These are phyloP conservation scores for Leccinum arenicola DNA, from an alignment of 768 basidiomycete genomes.

Conservation along the genomic window DNA sequence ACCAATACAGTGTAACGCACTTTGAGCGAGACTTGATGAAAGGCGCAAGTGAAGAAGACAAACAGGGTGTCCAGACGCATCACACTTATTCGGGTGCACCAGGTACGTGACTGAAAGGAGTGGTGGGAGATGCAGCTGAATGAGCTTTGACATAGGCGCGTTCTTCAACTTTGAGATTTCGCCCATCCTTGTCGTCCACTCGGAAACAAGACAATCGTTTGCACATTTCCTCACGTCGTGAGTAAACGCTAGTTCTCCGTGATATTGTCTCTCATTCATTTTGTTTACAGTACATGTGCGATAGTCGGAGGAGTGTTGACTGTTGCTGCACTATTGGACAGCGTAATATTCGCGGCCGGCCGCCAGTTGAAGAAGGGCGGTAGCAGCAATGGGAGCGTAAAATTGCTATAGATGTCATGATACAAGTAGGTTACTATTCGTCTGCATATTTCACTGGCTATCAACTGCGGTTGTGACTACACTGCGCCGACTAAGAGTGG, in stretches of 20 bases:
- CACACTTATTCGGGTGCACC: constrained; percentile 77
- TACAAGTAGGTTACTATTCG: constrained; percentile 3
- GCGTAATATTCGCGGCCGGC: constrained; percentile 79
- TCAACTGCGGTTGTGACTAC: constrained; percentile 6
- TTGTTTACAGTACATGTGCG: constrained; percentile 74
- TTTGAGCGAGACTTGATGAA: constrained; percentile 89
- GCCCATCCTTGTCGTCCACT: constrained; percentile 90
- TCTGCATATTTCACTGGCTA: constrained; percentile 14
- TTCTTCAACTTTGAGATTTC: constrained; percentile 97
- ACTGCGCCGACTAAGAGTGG: constrained; percentile 11
- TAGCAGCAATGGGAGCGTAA: constrained; percentile 27
- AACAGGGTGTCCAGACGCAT: constrained; percentile 65
- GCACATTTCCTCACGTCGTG: constrained; percentile 98
- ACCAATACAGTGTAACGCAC: constrained; percentile 94
- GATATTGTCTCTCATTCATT: neutral
- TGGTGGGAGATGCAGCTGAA: neutral
- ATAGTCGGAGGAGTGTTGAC: constrained; percentile 98
- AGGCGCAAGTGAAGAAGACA: constrained; percentile 55
- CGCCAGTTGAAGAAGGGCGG: constrained; percentile 66
- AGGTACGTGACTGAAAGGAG: constrained; percentile 29
- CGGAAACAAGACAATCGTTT: constrained; percentile 89
- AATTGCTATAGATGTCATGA: constrained; percentile 30
- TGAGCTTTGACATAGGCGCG: constrained; percentile 45
- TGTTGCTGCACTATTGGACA: constrained; percentile 85
- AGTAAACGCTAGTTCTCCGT: constrained; percentile 32